Conservation (phyloP, 441 rosid genomes). For the Hura crepitans region DNA sequence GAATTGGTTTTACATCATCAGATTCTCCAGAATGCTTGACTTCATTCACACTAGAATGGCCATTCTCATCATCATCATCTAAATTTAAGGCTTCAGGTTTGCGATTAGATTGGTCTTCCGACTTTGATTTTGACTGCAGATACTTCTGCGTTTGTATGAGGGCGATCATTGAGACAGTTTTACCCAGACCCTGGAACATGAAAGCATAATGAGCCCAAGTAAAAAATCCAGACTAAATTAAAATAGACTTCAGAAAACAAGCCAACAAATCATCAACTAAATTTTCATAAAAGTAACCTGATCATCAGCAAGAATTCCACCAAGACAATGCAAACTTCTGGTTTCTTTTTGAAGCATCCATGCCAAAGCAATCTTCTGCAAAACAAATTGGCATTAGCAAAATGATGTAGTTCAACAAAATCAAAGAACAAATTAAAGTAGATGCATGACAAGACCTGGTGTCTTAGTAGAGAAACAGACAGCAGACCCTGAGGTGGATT, state of each 20-base stretch:
- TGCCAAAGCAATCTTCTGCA: conserved; percentile 91
- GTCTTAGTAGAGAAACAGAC: conserved; percentile 81
- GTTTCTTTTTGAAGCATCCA: conserved; percentile 97
- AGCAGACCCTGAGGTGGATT: conserved; percentile 61
- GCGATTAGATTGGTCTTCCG: conserved; percentile 38
- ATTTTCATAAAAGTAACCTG: conserved; percentile 52
- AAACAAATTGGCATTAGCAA: conserved; percentile 26
- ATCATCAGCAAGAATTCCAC: conserved; percentile 98
- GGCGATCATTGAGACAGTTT: conserved; percentile 91
- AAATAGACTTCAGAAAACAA: conserved; percentile 11
- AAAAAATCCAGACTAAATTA: conserved; percentile 16
- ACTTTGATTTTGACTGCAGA: conserved; percentile 51
- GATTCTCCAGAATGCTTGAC: conserved; percentile 41
- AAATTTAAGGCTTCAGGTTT: conserved; percentile 76
- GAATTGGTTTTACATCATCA: conserved; percentile 30
- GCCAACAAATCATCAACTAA: conserved; percentile 12
- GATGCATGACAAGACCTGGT: conserved; percentile 57
- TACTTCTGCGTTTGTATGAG: conserved; percentile 76
- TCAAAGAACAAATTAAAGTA: conserved; percentile 16
- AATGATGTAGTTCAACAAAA: conserved; percentile 12
- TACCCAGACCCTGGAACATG: conserved; percentile 84
- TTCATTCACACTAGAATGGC: conserved; percentile 29
- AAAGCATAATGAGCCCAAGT: conserved; percentile 24
- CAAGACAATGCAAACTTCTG: conserved; percentile 68
- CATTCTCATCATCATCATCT: conserved; percentile 78